phyloP scores from a whole-genome alignment of 1,284 basidiomycete genomes.

The Kalmanozyma brasiliensis region DNA sequence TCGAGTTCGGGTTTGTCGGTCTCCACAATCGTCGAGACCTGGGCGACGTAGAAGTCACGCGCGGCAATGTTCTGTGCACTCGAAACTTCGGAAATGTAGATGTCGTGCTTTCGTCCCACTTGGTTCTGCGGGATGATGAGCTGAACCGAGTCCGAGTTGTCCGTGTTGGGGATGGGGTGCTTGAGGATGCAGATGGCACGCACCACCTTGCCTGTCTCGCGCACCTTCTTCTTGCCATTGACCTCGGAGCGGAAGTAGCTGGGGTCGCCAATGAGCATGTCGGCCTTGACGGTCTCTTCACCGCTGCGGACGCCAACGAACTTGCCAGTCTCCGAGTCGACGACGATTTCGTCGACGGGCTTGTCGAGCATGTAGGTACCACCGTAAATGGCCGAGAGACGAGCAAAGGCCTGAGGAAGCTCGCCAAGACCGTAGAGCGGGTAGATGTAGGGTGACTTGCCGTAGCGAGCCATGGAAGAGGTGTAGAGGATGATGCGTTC shows the following conservation, averaged over 20 bases:
- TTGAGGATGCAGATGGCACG: constrained; percentile 97
- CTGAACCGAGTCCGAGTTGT: constrained; percentile 88
- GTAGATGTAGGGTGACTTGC: constrained; percentile 99
- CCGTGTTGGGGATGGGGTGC: constrained; percentile 97
- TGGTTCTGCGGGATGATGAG: constrained; percentile 99
- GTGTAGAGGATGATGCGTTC: constrained; percentile 98
- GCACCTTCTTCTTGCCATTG: constrained; percentile 75
- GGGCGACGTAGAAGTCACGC: constrained; percentile 92
- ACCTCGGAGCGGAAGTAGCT: constrained; percentile 85
- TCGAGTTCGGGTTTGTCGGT: constrained; percentile 92
- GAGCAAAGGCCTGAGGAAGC: constrained; percentile 97
- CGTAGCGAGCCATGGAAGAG: constrained; percentile 97
- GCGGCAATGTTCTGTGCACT: constrained; percentile 97
- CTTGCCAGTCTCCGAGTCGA: constrained; percentile 80
- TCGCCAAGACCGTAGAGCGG: constrained; percentile 98
- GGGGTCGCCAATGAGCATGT: constrained; percentile 97
- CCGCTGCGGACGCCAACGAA: constrained; percentile 92
- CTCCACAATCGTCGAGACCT: constrained; percentile 98
- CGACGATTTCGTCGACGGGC: constrained; percentile 88
- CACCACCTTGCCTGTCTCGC: constrained; percentile 94
- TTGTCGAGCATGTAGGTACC: constrained; percentile 99
- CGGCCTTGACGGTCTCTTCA: constrained; percentile 93
- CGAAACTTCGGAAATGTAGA: constrained; percentile 98
- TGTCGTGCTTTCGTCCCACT: constrained; percentile 93
- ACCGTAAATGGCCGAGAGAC: constrained; percentile 93